phyloP scores from a whole-genome alignment of 1,284 basidiomycete genomes.

The Pseudozyma sp. region DNA sequence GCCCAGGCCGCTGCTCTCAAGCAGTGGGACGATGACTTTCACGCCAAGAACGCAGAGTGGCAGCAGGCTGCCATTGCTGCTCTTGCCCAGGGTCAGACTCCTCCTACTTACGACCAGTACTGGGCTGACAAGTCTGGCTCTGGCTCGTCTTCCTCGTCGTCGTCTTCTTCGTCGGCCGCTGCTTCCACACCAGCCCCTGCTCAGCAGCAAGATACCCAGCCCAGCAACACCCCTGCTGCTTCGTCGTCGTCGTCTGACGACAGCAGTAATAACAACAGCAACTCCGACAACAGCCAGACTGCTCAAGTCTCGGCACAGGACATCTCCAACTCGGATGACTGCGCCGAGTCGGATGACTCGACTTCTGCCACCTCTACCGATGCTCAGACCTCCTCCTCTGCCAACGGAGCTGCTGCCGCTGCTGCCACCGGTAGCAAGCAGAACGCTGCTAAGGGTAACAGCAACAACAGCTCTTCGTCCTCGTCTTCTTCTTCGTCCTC shows the following conservation, averaged over 20 bases:
- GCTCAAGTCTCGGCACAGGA: conserved; percentile 13
- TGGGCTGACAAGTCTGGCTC: conserved; percentile 31
- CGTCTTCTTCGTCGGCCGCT: conserved; percentile 62
- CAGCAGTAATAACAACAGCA: conserved; percentile 4
- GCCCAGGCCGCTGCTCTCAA: conserved; percentile 42
- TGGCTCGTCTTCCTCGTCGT: conserved; percentile 65
- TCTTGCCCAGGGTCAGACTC: conserved; percentile 50
- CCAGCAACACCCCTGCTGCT: conserved; percentile 1
- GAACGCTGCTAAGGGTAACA: conserved; percentile 16
- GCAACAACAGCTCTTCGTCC: conserved; percentile 39
- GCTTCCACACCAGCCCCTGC: conserved; percentile 20
- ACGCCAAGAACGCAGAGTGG: conserved; percentile 55
- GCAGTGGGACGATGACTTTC: conserved; percentile 45
- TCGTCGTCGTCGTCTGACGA: background rate
- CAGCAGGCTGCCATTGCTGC: conserved; percentile 54
- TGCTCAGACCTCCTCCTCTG: conserved; percentile 1
- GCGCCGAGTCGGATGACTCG: conserved; percentile 16
- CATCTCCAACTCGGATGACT: conserved; percentile 19
- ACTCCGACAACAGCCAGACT: conserved; percentile 6
- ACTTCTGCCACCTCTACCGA: conserved; percentile 5
- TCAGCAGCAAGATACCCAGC: conserved; percentile 2
- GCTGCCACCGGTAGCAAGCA: conserved; percentile 39
- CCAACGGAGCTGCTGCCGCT: conserved; percentile 21
- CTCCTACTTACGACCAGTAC: conserved; percentile 47
- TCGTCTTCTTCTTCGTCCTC: conserved; percentile 66